Evolutionary conservation across 1,284 basidiomycete species (phyloP).

Genomic region (Papiliotrema fonsecae): DNA sequence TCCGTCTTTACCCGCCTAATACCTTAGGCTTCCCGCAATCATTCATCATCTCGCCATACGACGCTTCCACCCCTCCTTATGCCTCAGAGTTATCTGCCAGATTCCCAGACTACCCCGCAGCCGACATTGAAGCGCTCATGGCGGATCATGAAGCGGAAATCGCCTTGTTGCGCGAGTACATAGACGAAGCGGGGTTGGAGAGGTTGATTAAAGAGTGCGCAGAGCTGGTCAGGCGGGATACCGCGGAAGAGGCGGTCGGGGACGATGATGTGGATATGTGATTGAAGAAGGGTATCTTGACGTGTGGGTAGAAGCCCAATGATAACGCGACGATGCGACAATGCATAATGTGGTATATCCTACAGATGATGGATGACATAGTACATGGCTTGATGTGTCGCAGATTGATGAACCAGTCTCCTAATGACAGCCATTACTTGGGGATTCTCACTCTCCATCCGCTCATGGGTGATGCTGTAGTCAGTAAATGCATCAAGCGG

Average conservation of each 20-base stretch:
- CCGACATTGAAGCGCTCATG: slow-evolving; percentile 38
- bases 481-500: slow-evolving; percentile 4
- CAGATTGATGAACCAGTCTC: neutral
- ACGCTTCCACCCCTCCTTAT: slow-evolving; percentile 29
- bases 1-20: too few relatives aligned
- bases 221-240: slow-evolving; percentile 30
- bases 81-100: slow-evolving; percentile 38
- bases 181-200: slow-evolving; percentile 28
- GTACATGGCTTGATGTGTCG: neutral
- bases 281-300: neutral
- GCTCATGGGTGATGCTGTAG: slow-evolving; percentile 38
- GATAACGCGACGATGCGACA: too few relatives aligned
- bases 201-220: slow-evolving; percentile 28
- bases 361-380: neutral
- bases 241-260: slow-evolving; percentile 5
- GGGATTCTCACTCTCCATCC: slow-evolving; percentile 48
- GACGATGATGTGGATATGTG: slow-evolving; percentile 11
- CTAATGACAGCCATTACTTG: slow-evolving; percentile 6
- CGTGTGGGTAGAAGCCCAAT: too few relatives aligned
- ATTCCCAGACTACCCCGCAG: slow-evolving; percentile 29
- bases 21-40: slow-evolving; percentile 22
- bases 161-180: slow-evolving; percentile 23
- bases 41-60: slow-evolving; percentile 31
- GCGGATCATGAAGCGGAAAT: slow-evolving; percentile 40
- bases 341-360: neutral